Evolutionary conservation across 495 filamentous ascomycete species (phyloP).

Genomic region (Daldinia loculata): DNA sequence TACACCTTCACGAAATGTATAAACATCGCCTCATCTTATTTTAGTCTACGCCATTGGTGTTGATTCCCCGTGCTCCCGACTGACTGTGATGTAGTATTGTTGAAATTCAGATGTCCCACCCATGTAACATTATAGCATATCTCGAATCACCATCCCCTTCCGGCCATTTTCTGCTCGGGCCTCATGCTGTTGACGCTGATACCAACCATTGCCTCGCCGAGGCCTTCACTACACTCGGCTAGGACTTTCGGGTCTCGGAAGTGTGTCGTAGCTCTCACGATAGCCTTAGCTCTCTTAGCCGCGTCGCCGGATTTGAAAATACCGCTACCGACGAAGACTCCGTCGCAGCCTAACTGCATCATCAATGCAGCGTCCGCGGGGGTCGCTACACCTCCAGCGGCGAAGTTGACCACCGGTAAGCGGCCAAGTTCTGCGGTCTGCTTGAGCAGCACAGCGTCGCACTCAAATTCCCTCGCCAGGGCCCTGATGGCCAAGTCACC

Average conservation of each 20-base stretch:
- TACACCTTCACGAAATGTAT: slow-evolving; percentile 7
- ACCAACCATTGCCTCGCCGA: slow-evolving; percentile 97
- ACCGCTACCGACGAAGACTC: slow-evolving; percentile 94
- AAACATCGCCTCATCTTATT: not conserved
- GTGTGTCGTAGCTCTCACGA: slow-evolving; percentile 93
- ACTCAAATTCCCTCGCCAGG: slow-evolving; percentile 82
- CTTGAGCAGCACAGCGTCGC: slow-evolving; percentile 78
- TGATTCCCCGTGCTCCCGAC: not conserved
- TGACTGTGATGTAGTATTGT: slow-evolving; percentile 12
- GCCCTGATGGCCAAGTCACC: slow-evolving; percentile 72
- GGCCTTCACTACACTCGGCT: slow-evolving; percentile 83
- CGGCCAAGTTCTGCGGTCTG: slow-evolving; percentile 86
- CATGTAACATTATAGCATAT: not conserved
- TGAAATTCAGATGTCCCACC: slow-evolving; percentile 18
- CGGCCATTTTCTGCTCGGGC: slow-evolving; percentile 81
- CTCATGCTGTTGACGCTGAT: slow-evolving; percentile 80
- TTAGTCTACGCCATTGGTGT: not conserved
- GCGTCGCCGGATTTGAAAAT: slow-evolving; percentile 98
- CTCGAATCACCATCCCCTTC: slow-evolving; percentile 64
- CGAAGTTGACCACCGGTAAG: slow-evolving; percentile 97
- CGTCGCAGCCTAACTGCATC: slow-evolving; percentile 99
- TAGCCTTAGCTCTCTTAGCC: slow-evolving; percentile 84
- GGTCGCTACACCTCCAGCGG: slow-evolving; percentile 95
- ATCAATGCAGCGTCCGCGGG: slow-evolving; percentile 97
- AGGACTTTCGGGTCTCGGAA: slow-evolving; percentile 86